Conservation (phyloP, 768 basidiomycete species). For the Amyloporia xantha region DNA sequence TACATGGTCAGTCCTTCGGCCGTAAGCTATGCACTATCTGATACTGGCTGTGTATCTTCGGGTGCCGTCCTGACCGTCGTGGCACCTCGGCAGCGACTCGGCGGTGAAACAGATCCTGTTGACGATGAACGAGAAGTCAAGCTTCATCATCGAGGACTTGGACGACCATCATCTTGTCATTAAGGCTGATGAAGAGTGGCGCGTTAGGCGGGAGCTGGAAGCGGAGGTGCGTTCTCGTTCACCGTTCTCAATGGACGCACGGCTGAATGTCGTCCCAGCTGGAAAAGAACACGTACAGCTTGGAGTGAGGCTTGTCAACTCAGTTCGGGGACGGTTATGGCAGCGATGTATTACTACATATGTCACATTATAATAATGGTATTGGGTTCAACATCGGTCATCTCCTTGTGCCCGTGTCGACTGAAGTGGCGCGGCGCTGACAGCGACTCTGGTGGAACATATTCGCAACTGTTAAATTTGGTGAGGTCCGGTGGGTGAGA, state of each 20-base stretch:
- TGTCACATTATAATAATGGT: too few relatives aligned
- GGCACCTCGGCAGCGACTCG: slow-evolving; percentile 52
- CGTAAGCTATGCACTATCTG: too few relatives aligned
- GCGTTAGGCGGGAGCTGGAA: slow-evolving; percentile 67
- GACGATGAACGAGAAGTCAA: slow-evolving; percentile 71
- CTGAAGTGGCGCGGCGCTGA: too few relatives aligned
- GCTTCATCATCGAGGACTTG: slow-evolving; percentile 82
- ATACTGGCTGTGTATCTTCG: too few relatives aligned
- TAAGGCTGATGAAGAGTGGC: slow-evolving; percentile 74
- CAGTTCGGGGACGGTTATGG: too few relatives aligned
- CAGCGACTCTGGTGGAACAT: too few relatives aligned
- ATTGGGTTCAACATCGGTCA: too few relatives aligned
- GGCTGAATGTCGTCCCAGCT: slow-evolving; percentile 36
- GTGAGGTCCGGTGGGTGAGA: too few relatives aligned
- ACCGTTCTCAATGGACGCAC: neutral
- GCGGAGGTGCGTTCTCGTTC: slow-evolving; percentile 47
- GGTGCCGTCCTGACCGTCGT: neutral
- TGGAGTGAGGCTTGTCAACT: slow-evolving; percentile 38
- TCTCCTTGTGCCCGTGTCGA: too few relatives aligned
- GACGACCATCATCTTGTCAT: slow-evolving; percentile 82
- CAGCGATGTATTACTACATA: too few relatives aligned
- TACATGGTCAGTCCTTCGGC: slow-evolving; percentile 49
- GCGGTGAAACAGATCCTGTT: slow-evolving; percentile 87
- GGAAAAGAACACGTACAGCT: slow-evolving; percentile 82
- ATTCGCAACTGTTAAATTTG: too few relatives aligned